A percentile compares a stretch with the other conserved stretches of the same genome.
These are phyloP conservation scores for Mimosa bimucronata DNA, from an alignment of 306 rosid species.

Conservation along the genomic window DNA sequence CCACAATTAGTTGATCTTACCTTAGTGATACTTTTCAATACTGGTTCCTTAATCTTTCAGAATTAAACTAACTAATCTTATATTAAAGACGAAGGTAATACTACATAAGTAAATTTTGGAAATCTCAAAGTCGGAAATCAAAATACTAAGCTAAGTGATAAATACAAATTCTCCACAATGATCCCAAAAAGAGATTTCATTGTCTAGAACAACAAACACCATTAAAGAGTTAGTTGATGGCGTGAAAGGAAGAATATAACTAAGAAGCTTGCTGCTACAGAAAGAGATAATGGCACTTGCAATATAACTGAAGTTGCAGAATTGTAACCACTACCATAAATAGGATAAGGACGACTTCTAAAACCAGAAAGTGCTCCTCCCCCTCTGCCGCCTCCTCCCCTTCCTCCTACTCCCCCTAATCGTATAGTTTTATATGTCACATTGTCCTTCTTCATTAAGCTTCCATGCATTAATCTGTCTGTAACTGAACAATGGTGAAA, in stretches of 20 bases:
- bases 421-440: not conserved
- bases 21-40: too few species aligned
- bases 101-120: not conserved
- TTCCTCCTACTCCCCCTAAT: not conserved
- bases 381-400: too few species aligned
- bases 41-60: too few species aligned
- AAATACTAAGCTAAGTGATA: not conserved
- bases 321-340: not conserved
- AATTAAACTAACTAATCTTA: too few species aligned
- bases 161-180: not conserved
- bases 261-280: conserved; percentile 6
- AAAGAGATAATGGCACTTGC: conserved; percentile 17
- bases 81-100: too few species aligned
- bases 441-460: conserved; percentile 4
- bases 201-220: not conserved
- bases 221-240: not conserved
- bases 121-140: not conserved
- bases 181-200: not conserved
- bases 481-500: not conserved
- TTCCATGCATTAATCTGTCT: conserved; percentile 29
- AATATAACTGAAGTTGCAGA: conserved; percentile 23
- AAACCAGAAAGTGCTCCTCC: not conserved
- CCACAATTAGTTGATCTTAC: too few species aligned
- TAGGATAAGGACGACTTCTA: conserved; percentile 1
- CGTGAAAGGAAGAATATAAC: conserved; percentile 1